Base-by-base conservation (phyloP, 2,329 filamentous ascomycete genomes). In the Cladosporium colombiae region DNA sequence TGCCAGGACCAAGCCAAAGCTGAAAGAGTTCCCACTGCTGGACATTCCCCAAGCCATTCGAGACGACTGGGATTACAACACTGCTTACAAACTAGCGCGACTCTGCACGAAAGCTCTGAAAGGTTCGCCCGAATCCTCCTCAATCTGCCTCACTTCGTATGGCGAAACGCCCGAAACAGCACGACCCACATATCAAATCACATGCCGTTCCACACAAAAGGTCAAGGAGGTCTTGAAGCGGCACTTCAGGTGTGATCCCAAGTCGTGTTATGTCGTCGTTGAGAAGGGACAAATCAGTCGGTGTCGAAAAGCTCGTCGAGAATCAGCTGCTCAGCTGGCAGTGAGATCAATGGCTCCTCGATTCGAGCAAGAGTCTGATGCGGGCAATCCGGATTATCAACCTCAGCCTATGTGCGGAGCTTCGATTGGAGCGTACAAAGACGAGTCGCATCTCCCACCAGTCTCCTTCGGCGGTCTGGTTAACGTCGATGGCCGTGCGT, bases 381-480 rank as follows among this genome's bases (percentile, higher is more conserved):
- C 83, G 6, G 81, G 82, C 70, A 97, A 96, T 73, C 88, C 88
- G 0, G 88, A 88, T 66, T 94, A 92, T 74, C 93, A 98, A 76
- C 83, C 89, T 71, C 85, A 86, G 25, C 94, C 94, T 0, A 79
- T 87, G 0, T 97, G 93, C 70, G 94, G 94, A 1, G 94, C 94
- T 8, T 97, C 93, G 52, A 97, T 98, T 66, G 94, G 94, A 7
- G 93, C 93, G 0, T 97, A 92, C 83, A 88, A 91, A 60, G 90
- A 91, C 65, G 88, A 93, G 69, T 88, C 91, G 53, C 94, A 97
- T 74, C 82, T 97, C 2, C 93, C 93, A 6, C 92, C 94, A 1
- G 94, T 96, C 3, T 96, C 92, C 35, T 93, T 96, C 70, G 94
- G 94, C 14, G 94, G 94, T 10, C 84, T 97, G 4, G 88, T 98